These are phyloP conservation scores for Phytophthora tubulina DNA, from an alignment of 352 stramenopile species.

Conservation along the genomic window DNA sequence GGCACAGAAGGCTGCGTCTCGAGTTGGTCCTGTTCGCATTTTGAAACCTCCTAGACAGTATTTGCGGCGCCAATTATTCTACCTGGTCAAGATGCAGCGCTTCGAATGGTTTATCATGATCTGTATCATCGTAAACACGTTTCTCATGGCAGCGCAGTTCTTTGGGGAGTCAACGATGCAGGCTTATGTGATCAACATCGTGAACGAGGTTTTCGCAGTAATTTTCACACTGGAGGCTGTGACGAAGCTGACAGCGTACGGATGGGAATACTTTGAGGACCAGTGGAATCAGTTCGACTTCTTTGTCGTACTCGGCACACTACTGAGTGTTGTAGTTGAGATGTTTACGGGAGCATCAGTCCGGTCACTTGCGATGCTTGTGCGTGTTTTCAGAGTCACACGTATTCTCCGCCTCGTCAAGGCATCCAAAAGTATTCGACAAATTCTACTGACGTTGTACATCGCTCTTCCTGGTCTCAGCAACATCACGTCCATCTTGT, in stretches of 20 bases:
- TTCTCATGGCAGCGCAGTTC: slow-evolving; percentile 89
- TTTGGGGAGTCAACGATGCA: slow-evolving; percentile 84
- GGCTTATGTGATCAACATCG: slow-evolving; percentile 54
- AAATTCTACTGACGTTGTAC: slow-evolving; percentile 93
- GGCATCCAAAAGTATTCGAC: slow-evolving; percentile 86
- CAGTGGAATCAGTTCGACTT: slow-evolving; percentile 93
- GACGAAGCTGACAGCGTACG: slow-evolving; percentile 89
- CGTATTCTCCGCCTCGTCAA: slow-evolving; percentile 87
- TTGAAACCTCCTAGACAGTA: slow-evolving; percentile 60
- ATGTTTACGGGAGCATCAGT: slow-evolving; percentile 63
- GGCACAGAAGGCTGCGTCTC: slow-evolving; percentile 72
- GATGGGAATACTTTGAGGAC: slow-evolving; percentile 84
- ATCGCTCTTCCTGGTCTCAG: slow-evolving; percentile 88
- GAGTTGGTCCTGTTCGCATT: slow-evolving; percentile 69
- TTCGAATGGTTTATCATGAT: slow-evolving; percentile 93
- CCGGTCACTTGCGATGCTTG: slow-evolving; percentile 84
- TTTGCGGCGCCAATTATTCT: slow-evolving; percentile 69
- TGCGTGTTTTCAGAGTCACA: slow-evolving; percentile 93
- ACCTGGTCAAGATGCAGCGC: slow-evolving; percentile 62
- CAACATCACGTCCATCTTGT: slow-evolving; percentile 93
- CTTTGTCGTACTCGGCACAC: slow-evolving; percentile 75
- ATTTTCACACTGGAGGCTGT: slow-evolving; percentile 92
- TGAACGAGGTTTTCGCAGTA: slow-evolving; percentile 90
- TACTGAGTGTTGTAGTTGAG: slow-evolving; percentile 71
- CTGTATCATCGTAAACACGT: slow-evolving; percentile 91